Conservation (phyloP, 352 stramenopile species). For the Phytophthora tentaculata region DNA sequence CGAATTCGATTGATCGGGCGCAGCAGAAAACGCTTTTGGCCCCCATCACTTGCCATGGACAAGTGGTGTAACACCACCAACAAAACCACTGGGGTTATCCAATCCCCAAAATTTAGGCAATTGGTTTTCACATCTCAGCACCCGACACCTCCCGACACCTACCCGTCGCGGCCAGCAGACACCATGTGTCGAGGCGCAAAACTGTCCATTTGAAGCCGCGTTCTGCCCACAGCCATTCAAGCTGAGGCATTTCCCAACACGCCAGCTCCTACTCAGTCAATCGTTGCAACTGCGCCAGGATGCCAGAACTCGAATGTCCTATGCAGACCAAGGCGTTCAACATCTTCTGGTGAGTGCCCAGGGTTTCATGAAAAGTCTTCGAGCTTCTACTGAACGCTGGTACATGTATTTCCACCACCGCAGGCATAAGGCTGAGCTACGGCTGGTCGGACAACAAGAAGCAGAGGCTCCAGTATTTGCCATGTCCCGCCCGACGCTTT, state of each 20-base stretch:
- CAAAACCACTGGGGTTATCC: too few species aligned
- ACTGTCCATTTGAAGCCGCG: constrained; percentile 11
- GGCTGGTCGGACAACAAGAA: constrained; percentile 17
- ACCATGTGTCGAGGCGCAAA: constrained; percentile 30
- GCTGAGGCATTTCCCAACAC: constrained; percentile 17
- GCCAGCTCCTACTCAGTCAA: constrained; percentile 9
- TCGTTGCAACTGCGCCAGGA: constrained; percentile 5
- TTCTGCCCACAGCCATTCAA: neutral
- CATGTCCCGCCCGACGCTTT: constrained; percentile 23
- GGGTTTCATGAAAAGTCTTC: neutral
- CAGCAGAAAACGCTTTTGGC: neutral
- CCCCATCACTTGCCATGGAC: too few species aligned
- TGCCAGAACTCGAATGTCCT: constrained; percentile 24
- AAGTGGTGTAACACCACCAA: too few species aligned
- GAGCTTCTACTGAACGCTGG: neutral
- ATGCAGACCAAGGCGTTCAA: constrained; percentile 38
- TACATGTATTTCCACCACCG: neutral
- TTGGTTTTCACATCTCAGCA: constrained; percentile 37
- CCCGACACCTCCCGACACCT: constrained; percentile 22
- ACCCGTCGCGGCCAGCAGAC: constrained; percentile 18
- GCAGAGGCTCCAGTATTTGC: constrained; percentile 30
- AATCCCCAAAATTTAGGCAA: constrained; percentile 24
- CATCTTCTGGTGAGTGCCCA: constrained; percentile 31
- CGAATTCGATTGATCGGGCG: too few species aligned
- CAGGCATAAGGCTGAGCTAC: constrained; percentile 35